These are phyloP conservation scores for Wallacemonas sp. DNA, from an alignment of 208 protist species.

Conservation along the genomic window DNA sequence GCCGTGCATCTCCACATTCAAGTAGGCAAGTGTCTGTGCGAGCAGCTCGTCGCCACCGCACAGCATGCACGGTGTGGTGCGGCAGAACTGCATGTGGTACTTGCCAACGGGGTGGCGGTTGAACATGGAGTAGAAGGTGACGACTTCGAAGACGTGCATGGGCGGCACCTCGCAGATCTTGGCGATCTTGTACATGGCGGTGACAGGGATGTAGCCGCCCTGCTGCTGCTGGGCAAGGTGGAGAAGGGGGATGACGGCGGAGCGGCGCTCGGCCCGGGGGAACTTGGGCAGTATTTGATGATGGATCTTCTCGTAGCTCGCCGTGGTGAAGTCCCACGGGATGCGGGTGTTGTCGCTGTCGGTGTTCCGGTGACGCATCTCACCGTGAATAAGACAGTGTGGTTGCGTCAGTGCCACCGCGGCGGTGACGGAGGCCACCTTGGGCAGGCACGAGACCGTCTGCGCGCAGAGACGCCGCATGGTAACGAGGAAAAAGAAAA, in stretches of 20 bases:
- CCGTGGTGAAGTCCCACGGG: conserved; percentile 91
- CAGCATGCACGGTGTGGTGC: conserved; percentile 93
- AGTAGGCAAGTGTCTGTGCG: conserved; percentile 70
- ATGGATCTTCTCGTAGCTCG: conserved; percentile 87
- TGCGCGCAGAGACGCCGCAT: neutral
- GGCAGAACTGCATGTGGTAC: conserved; percentile 94
- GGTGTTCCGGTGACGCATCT: conserved; percentile 87
- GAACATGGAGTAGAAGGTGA: conserved; percentile 95
- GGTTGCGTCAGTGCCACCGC: neutral
- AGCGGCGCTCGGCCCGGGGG: conserved; percentile 72
- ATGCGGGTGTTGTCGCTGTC: conserved; percentile 90
- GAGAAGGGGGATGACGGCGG: conserved; percentile 87
- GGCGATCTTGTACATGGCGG: conserved; percentile 94
- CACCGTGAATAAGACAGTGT: conserved; percentile 61
- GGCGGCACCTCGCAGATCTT: conserved; percentile 91
- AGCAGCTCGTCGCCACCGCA: conserved; percentile 89
- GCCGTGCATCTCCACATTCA: conserved; percentile 84
- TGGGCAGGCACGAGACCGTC: neutral
- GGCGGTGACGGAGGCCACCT: neutral
- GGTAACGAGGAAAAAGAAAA: neutral
- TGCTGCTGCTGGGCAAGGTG: conserved; percentile 91
- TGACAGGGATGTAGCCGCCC: conserved; percentile 91
- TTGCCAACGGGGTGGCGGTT: conserved; percentile 93
- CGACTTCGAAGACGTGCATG: conserved; percentile 92
- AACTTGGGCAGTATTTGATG: conserved; percentile 92